Evolutionary conservation across 495 filamentous ascomycete species (phyloP).

Genomic region (Penicillium subrubescens): DNA sequence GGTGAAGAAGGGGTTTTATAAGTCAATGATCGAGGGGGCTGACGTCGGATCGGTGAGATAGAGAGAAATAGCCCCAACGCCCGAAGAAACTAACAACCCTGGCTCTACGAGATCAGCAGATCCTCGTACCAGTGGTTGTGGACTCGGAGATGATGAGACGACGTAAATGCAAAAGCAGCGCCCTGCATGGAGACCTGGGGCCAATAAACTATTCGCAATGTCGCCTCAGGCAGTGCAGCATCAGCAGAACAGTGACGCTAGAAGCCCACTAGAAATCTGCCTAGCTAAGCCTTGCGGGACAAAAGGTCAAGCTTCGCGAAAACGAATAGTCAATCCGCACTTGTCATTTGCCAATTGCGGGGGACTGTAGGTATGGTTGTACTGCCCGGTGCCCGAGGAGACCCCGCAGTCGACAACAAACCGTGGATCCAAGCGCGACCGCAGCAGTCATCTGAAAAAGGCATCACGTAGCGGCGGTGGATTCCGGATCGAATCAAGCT

Average conservation of each 20-base stretch:
- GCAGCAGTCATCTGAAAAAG: not conserved
- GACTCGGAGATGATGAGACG: constrained; percentile 3
- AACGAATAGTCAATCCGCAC: not conserved
- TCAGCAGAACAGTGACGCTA: not conserved
- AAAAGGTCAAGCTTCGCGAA: constrained; percentile 11
- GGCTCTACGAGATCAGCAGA: not conserved
- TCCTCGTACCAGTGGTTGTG: not conserved
- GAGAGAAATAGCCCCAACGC: constrained; percentile 2
- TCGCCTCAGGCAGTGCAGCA: not conserved
- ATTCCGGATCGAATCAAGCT: not conserved
- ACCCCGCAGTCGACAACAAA: not conserved
- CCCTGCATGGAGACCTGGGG: not conserved
- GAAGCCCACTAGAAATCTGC: constrained; percentile 3
- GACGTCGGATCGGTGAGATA: not conserved
- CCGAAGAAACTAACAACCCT: not conserved
- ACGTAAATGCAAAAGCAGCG: not conserved
- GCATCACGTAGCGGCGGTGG: not conserved
- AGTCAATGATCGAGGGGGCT: not conserved
- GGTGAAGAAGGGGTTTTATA: constrained; percentile 9
- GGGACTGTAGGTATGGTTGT: not conserved
- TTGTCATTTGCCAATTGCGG: not conserved
- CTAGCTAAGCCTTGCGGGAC: constrained; percentile 19
- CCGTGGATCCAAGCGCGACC: not conserved
- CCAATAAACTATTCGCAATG: not conserved
- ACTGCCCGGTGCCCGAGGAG: not conserved